Evolutionary conservation across 2,329 filamentous ascomycete species (phyloP), one percentile per base, ranked within the genome.

Genomic region (Teratosphaeria destructans): DNA sequence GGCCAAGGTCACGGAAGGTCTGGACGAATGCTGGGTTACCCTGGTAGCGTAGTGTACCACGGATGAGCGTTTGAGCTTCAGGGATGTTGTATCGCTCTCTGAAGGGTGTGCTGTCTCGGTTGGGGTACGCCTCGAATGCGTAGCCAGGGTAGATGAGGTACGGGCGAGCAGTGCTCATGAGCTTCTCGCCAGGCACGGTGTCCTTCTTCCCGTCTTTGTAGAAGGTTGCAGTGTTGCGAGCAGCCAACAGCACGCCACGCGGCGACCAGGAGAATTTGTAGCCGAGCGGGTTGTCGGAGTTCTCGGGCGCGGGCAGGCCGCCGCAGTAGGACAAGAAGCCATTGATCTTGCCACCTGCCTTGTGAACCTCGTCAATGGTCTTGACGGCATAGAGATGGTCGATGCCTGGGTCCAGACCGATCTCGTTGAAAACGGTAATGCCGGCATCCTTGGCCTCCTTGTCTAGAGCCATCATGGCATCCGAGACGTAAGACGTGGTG

Each of bases 371-470:
- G 58, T 88, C 84, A 69, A 96, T 96, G 60, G 86, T 90, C 79
- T 93, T 89, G 74, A 96, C 84, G 54, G 92, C 92, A 72, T 93
- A 88, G 60, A 87, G 77, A 73, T 88, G 85, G 72, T 90, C 87
- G 65, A 90, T 84, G 72, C 86, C 86, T 32, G 86, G 86, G 74
- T 88, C 86, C 52, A 80, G 74, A 62, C 90, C 90, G 72, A 95
- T 95, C 82, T 97, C 93, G 78, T 97, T 96, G 88, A 96, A 92
- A 72, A 96, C 92, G 11, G 90, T 95, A 73, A 96, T 96, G 62
- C 91, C 92, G 19, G 93, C 93, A 64, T 87, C 88, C 82, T 96
- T 95, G 74, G 83, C 85, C 68, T 87, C 79, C 68, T 85, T 80
- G 70, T 96, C 88, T 56, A 97, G 85, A 79, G 92, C 93, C 78